Evolutionary conservation across 345 rosid species (phyloP), one percentile per base, ranked within the genome.

Genomic region (Citrus medica): DNA sequence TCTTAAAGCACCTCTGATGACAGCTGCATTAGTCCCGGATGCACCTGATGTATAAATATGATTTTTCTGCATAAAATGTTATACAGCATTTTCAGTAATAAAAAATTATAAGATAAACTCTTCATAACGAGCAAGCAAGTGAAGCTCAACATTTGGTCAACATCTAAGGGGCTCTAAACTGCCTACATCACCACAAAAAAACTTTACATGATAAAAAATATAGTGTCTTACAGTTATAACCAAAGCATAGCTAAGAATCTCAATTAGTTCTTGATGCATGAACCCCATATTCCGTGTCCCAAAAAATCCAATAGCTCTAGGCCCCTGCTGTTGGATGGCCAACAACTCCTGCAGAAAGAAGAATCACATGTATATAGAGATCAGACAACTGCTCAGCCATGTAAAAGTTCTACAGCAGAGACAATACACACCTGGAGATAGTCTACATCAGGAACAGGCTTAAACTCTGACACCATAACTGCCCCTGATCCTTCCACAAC

Each of bases 241-340:
- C 90, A 96, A 84, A 62, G 99, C 99, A 86, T 96, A 96, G 87
- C 99, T 96, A 79, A 96, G 99, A 71, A 96, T 96, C 89, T 96
- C 99, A 59, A 96, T 96, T 77, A 94, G 95, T 66, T 96, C 92
- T 84, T 96, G 99, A 87, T 96, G 99, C 98, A 96, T 89, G 89
- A 96, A 96, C 68, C 98, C 99, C 99, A 96, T 96, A 75, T 96
- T 96, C 76, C 98, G 83, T 3, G 98, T 94, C 51, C 99, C 99
- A 78, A 96, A 96, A 83, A 96, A 96, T 74, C 99, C 98, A 81
- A 96, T 96, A 65, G 92, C 75, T 86, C 99, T 88, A 73, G 99
- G 99, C 75, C 99, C 98, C 87, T 96, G 99, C 80, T 96, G 98
- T 79, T 96, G 99, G 84, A 96, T 96, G 71, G 99, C 99, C 84